These are phyloP conservation scores for Rhododendron molle DNA, from an alignment of 148 eudicot species.

Conservation along the genomic window DNA sequence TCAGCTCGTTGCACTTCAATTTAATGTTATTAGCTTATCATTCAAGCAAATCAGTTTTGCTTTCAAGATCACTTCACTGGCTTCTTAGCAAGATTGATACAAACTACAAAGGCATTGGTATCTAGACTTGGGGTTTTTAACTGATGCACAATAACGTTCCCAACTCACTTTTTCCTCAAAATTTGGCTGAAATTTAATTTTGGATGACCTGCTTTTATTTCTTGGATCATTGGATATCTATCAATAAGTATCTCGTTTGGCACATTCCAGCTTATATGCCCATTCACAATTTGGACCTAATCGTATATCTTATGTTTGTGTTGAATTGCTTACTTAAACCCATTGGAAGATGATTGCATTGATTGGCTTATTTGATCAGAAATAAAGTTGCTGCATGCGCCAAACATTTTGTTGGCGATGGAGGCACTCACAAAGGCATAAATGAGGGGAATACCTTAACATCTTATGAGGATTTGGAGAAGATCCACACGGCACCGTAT, in stretches of 20 bases:
- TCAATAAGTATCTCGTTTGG: background rate
- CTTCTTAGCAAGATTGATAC: background rate
- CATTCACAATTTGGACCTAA: background rate
- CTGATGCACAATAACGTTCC: background rate
- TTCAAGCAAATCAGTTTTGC: background rate
- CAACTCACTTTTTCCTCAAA: background rate
- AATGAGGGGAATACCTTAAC: slow-evolving; percentile 79
- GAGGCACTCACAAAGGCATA: slow-evolving; percentile 74
- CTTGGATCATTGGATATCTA: background rate
- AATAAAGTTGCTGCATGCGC: slow-evolving; percentile 81
- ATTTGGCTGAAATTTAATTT: background rate
- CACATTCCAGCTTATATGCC: background rate
- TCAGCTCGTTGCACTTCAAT: background rate
- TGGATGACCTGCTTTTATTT: background rate
- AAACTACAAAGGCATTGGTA: background rate
- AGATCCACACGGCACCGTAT: slow-evolving; percentile 82
- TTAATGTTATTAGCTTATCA: background rate
- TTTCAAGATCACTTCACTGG: background rate
- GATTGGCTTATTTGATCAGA: slow-evolving; percentile 34
- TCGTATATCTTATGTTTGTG: background rate
- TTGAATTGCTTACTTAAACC: background rate
- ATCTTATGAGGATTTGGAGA: slow-evolving; percentile 61
- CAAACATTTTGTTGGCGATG: slow-evolving; percentile 95
- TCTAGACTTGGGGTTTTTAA: background rate
- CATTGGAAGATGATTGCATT: slow-evolving; percentile 1